Conservation (phyloP, 73 alveolate genomes). For the Blepharisma stoltei region DNA sequence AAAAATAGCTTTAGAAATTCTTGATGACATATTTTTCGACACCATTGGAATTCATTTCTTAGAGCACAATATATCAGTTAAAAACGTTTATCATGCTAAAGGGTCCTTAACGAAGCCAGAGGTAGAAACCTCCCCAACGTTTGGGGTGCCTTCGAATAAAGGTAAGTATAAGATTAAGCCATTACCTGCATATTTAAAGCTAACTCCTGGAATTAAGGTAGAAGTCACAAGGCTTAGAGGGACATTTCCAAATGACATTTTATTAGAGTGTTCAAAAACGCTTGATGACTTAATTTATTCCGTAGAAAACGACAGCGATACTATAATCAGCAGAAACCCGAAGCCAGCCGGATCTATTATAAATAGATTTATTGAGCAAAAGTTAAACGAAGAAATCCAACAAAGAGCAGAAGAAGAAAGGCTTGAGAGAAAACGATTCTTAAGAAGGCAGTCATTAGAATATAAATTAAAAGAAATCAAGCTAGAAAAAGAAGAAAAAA, state of each 20-base stretch:
- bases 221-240: background rate
- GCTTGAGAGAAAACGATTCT: background rate
- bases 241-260: background rate
- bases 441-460: background rate
- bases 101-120: slow-evolving; percentile 34
- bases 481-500: background rate
- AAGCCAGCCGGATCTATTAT: slow-evolving; percentile 21
- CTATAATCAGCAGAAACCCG: background rate
- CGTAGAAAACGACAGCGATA: background rate
- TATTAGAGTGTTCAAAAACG: background rate
- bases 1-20: slow-evolving; percentile 33
- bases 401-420: background rate
- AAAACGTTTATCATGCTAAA: background rate
- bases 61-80: background rate
- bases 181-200: background rate
- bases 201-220: slow-evolving; percentile 11
- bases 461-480: background rate
- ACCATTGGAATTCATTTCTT: slow-evolving; percentile 26
- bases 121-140: background rate
- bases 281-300: background rate
- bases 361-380: background rate
- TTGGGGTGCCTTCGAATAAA: slow-evolving; percentile 7
- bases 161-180: background rate
- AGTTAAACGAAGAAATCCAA: background rate
- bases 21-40: slow-evolving; percentile 41